A percentile compares a stretch with the other conserved stretches of the same genome.
Conservation (phyloP, 2,329 filamentous ascomycete species). For the Alternaria tenuissima region DNA sequence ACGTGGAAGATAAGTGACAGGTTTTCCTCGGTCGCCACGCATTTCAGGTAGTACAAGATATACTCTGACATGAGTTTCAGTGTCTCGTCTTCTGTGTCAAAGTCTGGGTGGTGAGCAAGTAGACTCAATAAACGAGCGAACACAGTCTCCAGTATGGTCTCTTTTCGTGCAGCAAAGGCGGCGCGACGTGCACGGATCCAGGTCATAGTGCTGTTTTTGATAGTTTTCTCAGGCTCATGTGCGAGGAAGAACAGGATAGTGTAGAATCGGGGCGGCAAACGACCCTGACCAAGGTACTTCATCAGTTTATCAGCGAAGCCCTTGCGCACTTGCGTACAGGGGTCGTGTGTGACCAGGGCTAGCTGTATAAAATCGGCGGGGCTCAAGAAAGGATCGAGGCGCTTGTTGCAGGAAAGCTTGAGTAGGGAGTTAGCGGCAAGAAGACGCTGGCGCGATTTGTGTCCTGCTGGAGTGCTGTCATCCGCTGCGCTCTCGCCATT, state of each 20-base stretch:
- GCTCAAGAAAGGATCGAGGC: conserved; percentile 77
- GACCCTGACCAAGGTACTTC: conserved; percentile 82
- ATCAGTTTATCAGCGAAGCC: conserved; percentile 86
- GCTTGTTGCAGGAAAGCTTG: conserved; percentile 81
- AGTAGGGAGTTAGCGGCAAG: conserved; percentile 79
- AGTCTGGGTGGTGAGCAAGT: conserved; percentile 93
- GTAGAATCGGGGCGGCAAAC: conserved; percentile 80
- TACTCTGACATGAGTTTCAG: conserved; percentile 86
- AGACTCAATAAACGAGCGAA: conserved; percentile 86
- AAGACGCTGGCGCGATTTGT: conserved; percentile 82
- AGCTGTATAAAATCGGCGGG: conserved; percentile 81
- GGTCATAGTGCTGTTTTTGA: conserved; percentile 79
- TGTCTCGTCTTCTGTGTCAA: conserved; percentile 67
- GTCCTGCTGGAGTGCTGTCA: conserved; percentile 74
- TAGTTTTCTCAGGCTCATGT: conserved; percentile 80
- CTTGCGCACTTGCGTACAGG: conserved; percentile 74
- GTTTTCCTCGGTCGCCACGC: conserved; percentile 85
- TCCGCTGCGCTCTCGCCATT: conserved; percentile 83
- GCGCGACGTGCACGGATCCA: conserved; percentile 87
- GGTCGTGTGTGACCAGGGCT: conserved; percentile 82
- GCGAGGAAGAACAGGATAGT: conserved; percentile 89
- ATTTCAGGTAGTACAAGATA: conserved; percentile 85
- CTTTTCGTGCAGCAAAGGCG: conserved; percentile 64
- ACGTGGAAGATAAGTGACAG: conserved; percentile 89
- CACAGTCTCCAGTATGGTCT: conserved; percentile 76